These are phyloP conservation scores for Pyricularia sp. DNA, from an alignment of 2,329 filamentous ascomycete species.

Conservation along the genomic window DNA sequence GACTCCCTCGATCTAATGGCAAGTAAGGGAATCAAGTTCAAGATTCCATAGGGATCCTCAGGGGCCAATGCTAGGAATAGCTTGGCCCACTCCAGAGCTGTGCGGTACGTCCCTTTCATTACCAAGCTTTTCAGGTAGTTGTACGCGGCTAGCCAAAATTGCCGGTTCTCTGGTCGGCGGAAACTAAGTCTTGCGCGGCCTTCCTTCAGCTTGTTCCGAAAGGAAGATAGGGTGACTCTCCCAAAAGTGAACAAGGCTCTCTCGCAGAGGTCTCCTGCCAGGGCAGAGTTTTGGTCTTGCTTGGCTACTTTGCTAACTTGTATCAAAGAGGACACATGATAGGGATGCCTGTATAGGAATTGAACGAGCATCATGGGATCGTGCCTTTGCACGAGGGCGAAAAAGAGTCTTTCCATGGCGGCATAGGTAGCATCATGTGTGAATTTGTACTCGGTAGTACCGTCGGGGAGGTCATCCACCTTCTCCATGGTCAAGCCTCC, in stretches of 20 bases:
- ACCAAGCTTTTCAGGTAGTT: conserved; percentile 80
- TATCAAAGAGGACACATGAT: conserved; percentile 88
- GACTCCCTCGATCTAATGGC: conserved; percentile 74
- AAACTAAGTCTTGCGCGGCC: conserved; percentile 80
- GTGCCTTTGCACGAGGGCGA: conserved; percentile 68
- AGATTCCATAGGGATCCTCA: conserved; percentile 73
- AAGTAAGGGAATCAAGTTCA: conserved; percentile 72
- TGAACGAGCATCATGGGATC: conserved; percentile 76
- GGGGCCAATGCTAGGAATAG: conserved; percentile 68
- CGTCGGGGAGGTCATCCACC: conserved; percentile 26
- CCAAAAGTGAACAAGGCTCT: conserved; percentile 89
- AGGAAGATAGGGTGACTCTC: conserved; percentile 76
- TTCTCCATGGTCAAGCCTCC: conserved; percentile 77
- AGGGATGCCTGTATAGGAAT: conserved; percentile 63
- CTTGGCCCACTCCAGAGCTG: conserved; percentile 89
- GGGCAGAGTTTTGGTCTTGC: conserved; percentile 79
- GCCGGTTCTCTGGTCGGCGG: conserved; percentile 73
- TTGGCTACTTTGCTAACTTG: conserved; percentile 90
- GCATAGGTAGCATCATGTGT: conserved; percentile 68
- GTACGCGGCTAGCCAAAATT: conserved; percentile 85
- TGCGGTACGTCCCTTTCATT: conserved; percentile 88
- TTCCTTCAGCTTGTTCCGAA: conserved; percentile 63
- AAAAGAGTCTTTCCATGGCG: conserved; percentile 66
- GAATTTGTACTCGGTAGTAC: conserved; percentile 66
- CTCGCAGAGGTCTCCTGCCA: conserved; percentile 81